These are phyloP conservation scores for Jatropha curcas DNA, from an alignment of 345 rosid genomes.

Conservation along the genomic window DNA sequence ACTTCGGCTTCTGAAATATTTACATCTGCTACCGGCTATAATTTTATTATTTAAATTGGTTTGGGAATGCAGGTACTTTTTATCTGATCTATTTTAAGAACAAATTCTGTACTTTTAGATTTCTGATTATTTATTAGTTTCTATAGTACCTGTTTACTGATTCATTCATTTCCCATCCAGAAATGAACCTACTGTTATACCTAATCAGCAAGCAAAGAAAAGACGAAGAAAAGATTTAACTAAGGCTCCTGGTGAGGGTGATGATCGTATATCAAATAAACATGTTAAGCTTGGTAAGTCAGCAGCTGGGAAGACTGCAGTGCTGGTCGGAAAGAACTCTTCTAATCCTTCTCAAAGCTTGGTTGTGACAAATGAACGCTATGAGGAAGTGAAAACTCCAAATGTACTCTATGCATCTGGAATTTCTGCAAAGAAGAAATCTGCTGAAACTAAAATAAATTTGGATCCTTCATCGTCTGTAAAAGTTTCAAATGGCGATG, in stretches of 20 bases:
- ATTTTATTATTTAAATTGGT: not conserved
- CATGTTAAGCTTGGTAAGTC: slow-evolving; percentile 54
- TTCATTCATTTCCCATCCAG: slow-evolving; percentile 32
- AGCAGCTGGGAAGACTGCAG: slow-evolving; percentile 39
- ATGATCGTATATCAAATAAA: slow-evolving; percentile 48
- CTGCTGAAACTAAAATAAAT: slow-evolving; percentile 43
- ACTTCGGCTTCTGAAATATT: not conserved
- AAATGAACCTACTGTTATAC: slow-evolving; percentile 53
- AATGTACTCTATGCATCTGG: slow-evolving; percentile 46
- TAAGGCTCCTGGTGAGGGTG: slow-evolving; percentile 52
- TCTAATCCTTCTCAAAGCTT: slow-evolving; percentile 37
- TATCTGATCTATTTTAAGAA: not conserved
- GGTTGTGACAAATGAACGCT: slow-evolving; percentile 32
- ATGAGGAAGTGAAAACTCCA: slow-evolving; percentile 40
- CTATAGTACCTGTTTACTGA: slow-evolving; percentile 12
- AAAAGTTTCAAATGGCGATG: slow-evolving; percentile 47
- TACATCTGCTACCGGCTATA: not conserved
- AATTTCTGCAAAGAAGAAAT: slow-evolving; percentile 55
- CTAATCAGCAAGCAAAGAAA: slow-evolving; percentile 72
- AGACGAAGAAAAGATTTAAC: slow-evolving; percentile 70
- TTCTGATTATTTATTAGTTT: not conserved
- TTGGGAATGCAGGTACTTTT: not conserved
- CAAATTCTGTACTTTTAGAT: not conserved
- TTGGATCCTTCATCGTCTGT: slow-evolving; percentile 43
- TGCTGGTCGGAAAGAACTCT: slow-evolving; percentile 33